phyloP scores from a whole-genome alignment of 1,139 yeast species.

The Protomyces macrosporus region DNA sequence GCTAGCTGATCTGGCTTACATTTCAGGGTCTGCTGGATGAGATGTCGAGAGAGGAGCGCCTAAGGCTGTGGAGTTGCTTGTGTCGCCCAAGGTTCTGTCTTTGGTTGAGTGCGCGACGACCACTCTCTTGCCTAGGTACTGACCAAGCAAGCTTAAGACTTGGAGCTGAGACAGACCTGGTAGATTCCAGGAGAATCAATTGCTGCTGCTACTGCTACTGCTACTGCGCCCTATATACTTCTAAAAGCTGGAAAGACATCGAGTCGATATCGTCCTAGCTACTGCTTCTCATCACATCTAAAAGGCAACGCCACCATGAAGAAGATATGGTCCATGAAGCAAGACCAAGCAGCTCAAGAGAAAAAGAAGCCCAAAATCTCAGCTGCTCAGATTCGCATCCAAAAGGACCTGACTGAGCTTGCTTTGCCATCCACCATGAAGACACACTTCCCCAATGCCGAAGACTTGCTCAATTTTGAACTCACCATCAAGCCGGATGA shows the following conservation, averaged over 20 bases:
- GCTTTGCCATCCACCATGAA: constrained; percentile 62
- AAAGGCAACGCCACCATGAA: constrained; percentile 5
- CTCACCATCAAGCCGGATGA: constrained; percentile 66
- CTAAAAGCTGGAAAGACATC: neutral
- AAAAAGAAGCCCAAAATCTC: constrained; percentile 46
- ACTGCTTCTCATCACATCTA: neutral
- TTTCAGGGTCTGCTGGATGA: no score
- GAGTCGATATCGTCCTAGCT: neutral
- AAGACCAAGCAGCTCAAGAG: constrained; percentile 29
- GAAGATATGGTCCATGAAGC: constrained; percentile 28
- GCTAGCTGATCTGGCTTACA: neutral
- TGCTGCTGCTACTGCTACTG: neutral
- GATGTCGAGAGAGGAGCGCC: no score
- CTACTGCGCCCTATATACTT: neutral
- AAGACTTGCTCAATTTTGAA: constrained; percentile 56
- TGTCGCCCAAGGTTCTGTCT: no score
- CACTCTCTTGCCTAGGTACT: no score
- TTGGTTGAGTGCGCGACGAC: no score
- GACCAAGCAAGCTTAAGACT: no score
- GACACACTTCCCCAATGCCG: constrained; percentile 52
- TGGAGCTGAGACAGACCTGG: no score
- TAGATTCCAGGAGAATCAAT: no score
- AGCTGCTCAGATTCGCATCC: constrained; percentile 46
- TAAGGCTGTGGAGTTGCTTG: no score
- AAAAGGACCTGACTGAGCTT: constrained; percentile 60